Base-by-base conservation (phyloP, 2,329 filamentous ascomycete genomes). In the Didymella segeticola region DNA sequence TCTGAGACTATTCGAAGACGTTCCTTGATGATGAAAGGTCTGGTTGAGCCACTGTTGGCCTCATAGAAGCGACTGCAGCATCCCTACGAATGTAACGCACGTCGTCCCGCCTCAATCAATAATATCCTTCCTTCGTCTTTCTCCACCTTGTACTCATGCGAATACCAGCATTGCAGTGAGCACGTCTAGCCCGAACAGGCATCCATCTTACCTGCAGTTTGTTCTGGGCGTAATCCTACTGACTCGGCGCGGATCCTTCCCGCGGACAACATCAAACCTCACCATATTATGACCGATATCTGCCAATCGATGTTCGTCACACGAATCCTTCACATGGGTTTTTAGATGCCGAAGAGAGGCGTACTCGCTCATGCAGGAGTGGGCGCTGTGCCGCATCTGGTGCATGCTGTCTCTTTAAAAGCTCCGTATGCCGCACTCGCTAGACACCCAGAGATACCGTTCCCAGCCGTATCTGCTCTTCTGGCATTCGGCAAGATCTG, bases 231-330 rank as follows among this genome's bases (percentile, higher is more conserved):
- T 41, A 17, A 34, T 43, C 38, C 63, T 67, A 29, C 64, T 53
- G 19, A 53, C 53, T 55, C 62, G 62, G 64, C 50, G 14, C 52
- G 43, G 39, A 63, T 58, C 27, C 66, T 62, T 22, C 39, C 38
- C 51, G 38, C 51, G 43, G 38, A n/a, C 51, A 48, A 48, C 45
- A 25, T 47, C 29, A 26, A 43, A 17, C 17, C n/a, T 23, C 36
- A 37, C 3, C 5, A 25, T 27, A 15, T 14, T 4, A 4, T 27
- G 9, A n/a, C 17, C 9, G 9, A 15, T 4, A n/a, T 17, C 15
- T 34, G 17, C 51, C 43, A 53, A 53, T 53, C 38, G 45, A 2
- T 5, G 10, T 12, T 25, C 17, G 19, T 23, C 17, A 5, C 26
- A 46, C 53, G 12, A 47, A 47, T 23, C 51, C 53, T 42, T 58